Evolutionary conservation across 1,139 yeast species (phyloP), one percentile per base, ranked within the genome.

Genomic region (Sugiyamaella novakii): DNA sequence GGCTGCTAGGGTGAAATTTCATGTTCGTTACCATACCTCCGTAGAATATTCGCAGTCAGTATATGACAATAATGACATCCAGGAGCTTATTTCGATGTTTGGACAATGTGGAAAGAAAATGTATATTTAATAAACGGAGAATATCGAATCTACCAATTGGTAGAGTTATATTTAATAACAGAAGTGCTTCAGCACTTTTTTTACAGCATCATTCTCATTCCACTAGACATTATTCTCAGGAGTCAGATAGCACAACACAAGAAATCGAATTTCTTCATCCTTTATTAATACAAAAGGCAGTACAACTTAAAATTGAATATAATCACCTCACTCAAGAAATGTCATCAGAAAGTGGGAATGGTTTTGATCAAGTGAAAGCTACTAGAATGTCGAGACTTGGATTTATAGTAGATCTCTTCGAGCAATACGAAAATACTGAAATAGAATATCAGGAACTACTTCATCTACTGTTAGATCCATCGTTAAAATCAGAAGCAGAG

Each of bases 331-430:
- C 82, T 46, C 59, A 68, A 6, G 69, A 73, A 50, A 70, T 84
- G 53, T 59, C 71, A n/a, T 65, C 75, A 0, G 61, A 67, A 5
- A 27, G 24, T n/a, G 76, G 78, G 8, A 73, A 74, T 0, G 64
- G 65, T 12, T 85, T 83, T 62, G 81, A 80, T 55, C 74, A 76
- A 12, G 80, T 76, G 7, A 72, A 77, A 39, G 84, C 81, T 52
- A 79, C 80, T 49, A 71, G 74, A 57, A 79, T 79, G 56, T 76
- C 89, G 0, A 73, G 76, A 46, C 67, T 87, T 11, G 72, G 81
- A 3, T 65, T 74, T 1, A 72, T 87, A 1, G 73, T 80, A 2
- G 83, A 79, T 18, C 67, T 76, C 27, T 81, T 78, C 56, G 61
- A 69, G 8, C 72, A 74, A 43, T 87, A 81, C 61, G 59, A 70